A percentile compares a stretch with the other conserved stretches of the same genome.
phyloP scores from a whole-genome alignment of 495 filamentous ascomycete species.

The Penicillium lagena region DNA sequence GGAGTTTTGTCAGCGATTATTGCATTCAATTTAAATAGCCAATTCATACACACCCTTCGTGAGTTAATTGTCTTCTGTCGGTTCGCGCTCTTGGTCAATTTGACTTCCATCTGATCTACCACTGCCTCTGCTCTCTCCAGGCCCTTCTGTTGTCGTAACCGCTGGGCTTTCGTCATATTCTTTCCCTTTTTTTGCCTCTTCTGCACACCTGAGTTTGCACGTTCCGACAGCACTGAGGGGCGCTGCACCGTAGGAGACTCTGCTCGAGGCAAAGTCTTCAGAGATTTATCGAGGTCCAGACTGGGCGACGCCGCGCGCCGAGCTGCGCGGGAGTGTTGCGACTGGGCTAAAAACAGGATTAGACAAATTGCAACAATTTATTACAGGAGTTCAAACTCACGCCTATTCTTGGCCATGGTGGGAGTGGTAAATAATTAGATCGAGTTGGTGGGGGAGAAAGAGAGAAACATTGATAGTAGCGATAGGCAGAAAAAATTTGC shows the following conservation, averaged over 20 bases:
- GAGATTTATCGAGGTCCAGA: conserved; percentile 70
- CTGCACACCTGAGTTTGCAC: conserved; percentile 54
- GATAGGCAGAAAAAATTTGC: conserved; percentile 33
- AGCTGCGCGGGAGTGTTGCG: conserved; percentile 64
- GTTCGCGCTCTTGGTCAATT: conserved; percentile 59
- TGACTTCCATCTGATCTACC: conserved; percentile 62
- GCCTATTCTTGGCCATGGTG: conserved; percentile 46
- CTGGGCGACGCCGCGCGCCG: conserved; percentile 65
- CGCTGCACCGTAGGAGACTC: conserved; percentile 41
- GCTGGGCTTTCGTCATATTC: conserved; percentile 56
- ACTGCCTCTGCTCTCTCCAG: conserved; percentile 68
- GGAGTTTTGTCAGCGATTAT: conserved; percentile 12
- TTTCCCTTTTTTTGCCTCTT: conserved; percentile 61
- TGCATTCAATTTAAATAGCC: neutral
- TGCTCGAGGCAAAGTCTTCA: conserved; percentile 54
- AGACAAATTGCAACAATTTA: neutral
- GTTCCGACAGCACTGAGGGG: conserved; percentile 52
- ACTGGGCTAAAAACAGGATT: conserved; percentile 29
- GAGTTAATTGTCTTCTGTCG: conserved; percentile 51
- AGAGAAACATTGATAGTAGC: conserved; percentile 17
- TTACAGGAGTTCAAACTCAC: conserved; percentile 18
- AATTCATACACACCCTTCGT: conserved; percentile 27
- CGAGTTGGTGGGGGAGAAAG: conserved; percentile 22
- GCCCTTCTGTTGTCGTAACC: conserved; percentile 60
- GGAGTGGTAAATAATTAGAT: conserved; percentile 15